Base-by-base conservation (phyloP, 345 rosid species). In the Eucalyptus virginea region DNA sequence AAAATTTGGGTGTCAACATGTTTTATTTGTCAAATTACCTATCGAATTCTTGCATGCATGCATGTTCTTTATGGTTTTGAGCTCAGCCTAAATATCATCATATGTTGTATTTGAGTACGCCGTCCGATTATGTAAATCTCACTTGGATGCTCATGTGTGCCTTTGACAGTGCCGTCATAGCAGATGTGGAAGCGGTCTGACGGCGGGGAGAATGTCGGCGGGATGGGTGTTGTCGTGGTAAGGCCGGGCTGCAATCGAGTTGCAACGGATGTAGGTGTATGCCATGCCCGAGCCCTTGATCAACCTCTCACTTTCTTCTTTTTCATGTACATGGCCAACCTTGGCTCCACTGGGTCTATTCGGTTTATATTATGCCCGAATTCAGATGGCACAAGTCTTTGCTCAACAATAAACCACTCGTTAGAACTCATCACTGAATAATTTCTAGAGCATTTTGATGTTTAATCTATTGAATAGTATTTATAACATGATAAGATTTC, bases 181-280 rank as follows among this genome's bases (percentile, higher is more conserved):
- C 93, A 93, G 91, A 96, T 95, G 62, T 91, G 90, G 50, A 94
- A 92, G 48, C 88, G 91, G 87, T 95, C 96, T 90, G 93, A 86
- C 16, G 96, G 98, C 23, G 95, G 98, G 51, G 37, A 92, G 91
- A 86, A 90, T 91, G 80, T 93, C 90, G 3, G 95, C 87, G 15
- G 96, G 96, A 72, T 96, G 98, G 11, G 90, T 92, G 87, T 96
- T 96, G 88, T 95, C 89, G 49, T 90, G 90, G 90, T 96, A 93
- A 14, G 98, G 98, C 98, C 96, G 94, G 5, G 96, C 94, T 24
- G 96, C 98, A 47, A 96, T 90, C 15, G 96, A 96, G 44, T 96
- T 94, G 92, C 96, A 93, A 81, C 96, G 94, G 48, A 96, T 93
- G 90, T 96, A 93, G 18, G 95, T 95, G 92, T 89, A 92, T 0